Percentiles rank a stretch among this genome's conserved stretches.
These are phyloP conservation scores for Nothophoma quercina DNA, from an alignment of 2,329 filamentous ascomycete genomes.

Conservation along the genomic window DNA sequence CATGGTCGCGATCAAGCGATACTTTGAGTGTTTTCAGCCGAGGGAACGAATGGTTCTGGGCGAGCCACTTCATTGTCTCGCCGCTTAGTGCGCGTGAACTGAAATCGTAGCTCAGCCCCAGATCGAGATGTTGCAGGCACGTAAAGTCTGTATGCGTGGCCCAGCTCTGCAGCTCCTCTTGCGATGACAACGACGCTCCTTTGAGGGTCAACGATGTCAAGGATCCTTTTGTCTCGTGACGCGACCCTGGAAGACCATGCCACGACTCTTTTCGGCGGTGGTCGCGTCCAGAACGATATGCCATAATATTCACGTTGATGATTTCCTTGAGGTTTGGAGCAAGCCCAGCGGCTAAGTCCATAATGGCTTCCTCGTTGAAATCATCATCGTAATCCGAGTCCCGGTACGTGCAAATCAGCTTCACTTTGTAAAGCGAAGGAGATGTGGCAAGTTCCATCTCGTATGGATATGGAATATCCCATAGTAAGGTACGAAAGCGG, in stretches of 20 bases:
- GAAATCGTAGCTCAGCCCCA: slow-evolving; percentile 10
- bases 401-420: slow-evolving; percentile 7
- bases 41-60: slow-evolving; percentile 18
- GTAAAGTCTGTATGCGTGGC: slow-evolving; percentile 26
- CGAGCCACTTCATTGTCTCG: slow-evolving; percentile 27
- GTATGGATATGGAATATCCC: slow-evolving; percentile 29
- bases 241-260: slow-evolving; percentile 30
- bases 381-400: slow-evolving; percentile 29
- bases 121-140: slow-evolving; percentile 24
- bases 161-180: slow-evolving; percentile 21
- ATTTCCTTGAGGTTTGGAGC: slow-evolving; percentile 33
- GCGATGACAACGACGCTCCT: slow-evolving; percentile 3
- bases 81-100: slow-evolving; percentile 17
- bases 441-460: slow-evolving; percentile 34
- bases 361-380: slow-evolving; percentile 29
- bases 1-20: slow-evolving; percentile 12
- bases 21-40: not conserved
- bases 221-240: slow-evolving; percentile 11
- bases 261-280: slow-evolving; percentile 10
- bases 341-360: slow-evolving; percentile 28
- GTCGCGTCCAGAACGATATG: not conserved
- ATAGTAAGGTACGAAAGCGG: slow-evolving; percentile 27
- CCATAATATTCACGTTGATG: slow-evolving; percentile 7
- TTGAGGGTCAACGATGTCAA: slow-evolving; percentile 26
- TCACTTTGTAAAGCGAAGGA: slow-evolving; percentile 27